Evolutionary conservation across 768 basidiomycete genomes (phyloP).

Genomic region (Calocybe cyanea): DNA sequence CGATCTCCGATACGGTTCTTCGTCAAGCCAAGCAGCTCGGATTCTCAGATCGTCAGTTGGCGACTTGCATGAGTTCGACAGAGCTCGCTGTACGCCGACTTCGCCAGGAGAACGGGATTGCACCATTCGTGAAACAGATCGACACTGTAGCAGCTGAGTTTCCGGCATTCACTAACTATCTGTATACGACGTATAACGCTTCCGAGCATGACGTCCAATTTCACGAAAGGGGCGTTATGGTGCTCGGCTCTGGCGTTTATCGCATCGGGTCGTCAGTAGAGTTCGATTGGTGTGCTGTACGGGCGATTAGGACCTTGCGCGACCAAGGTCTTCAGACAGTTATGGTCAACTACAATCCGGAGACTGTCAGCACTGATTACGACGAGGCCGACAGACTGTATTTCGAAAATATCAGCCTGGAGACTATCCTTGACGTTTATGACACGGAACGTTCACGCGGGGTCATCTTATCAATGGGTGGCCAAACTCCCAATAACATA

Average conservation of each 20-base stretch:
- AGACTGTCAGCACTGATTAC: slow-evolving; percentile 98
- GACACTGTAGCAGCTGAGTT: slow-evolving; percentile 99
- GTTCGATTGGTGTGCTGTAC: slow-evolving; percentile 99
- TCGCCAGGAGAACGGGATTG: slow-evolving; percentile 78
- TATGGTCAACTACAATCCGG: slow-evolving; percentile 99
- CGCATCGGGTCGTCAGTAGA: slow-evolving; percentile 99
- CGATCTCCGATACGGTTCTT: slow-evolving; percentile 58
- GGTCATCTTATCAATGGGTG: slow-evolving; percentile 96
- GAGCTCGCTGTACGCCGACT: slow-evolving; percentile 90
- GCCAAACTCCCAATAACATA: slow-evolving; percentile 98
- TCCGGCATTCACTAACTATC: slow-evolving; percentile 97
- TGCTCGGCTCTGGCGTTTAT: slow-evolving; percentile 96
- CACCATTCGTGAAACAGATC: slow-evolving; percentile 96
- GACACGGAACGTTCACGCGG: slow-evolving; percentile 86
- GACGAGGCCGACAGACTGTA: slow-evolving; percentile 98
- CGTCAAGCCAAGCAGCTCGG: slow-evolving; percentile 90
- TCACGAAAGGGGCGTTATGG: slow-evolving; percentile 92
- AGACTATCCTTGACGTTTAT: slow-evolving; percentile 96
- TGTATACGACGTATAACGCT: slow-evolving; percentile 98
- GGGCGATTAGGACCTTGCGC: slow-evolving; percentile 92
- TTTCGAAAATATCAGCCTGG: slow-evolving; percentile 97
- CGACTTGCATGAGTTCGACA: slow-evolving; percentile 77
- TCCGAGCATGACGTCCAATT: slow-evolving; percentile 89
- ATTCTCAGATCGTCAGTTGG: slow-evolving; percentile 92
- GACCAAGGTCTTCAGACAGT: slow-evolving; percentile 93